These are phyloP conservation scores for Isatis lusitanica DNA, from an alignment of 441 rosid species.

Conservation along the genomic window DNA sequence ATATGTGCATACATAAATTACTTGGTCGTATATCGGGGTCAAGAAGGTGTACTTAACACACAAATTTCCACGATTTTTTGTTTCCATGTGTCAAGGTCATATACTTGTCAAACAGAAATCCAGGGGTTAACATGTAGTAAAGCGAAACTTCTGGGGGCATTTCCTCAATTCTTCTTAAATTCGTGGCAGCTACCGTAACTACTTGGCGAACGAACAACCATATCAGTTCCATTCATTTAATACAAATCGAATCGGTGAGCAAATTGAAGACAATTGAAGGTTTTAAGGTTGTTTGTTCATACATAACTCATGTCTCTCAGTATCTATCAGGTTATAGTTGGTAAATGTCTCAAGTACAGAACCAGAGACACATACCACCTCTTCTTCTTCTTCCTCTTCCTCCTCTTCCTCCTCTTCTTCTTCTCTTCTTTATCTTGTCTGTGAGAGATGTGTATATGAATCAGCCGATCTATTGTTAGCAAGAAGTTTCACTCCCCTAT, in stretches of 20 bases:
- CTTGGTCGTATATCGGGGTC: background rate
- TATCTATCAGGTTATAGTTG: constrained; percentile 14
- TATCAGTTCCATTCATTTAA: background rate
- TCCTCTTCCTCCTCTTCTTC: too few species aligned
- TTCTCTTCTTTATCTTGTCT: background rate
- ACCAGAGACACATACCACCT: constrained; percentile 4
- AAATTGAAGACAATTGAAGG: constrained; percentile 14
- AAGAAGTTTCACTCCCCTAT: constrained; percentile 13
- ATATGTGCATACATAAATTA: background rate
- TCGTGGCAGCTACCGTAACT: background rate
- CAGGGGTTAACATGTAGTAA: background rate
- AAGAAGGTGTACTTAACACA: background rate
- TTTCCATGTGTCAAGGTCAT: background rate
- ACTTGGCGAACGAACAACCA: background rate
- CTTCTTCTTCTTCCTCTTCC: background rate
- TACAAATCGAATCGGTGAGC: constrained; percentile 1
- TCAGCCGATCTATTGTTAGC: constrained; percentile 24
- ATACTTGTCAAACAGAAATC: background rate
- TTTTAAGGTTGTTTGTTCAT: constrained; percentile 21
- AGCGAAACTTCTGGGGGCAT: background rate
- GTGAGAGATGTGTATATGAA: constrained; percentile 16
- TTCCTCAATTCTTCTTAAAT: background rate
- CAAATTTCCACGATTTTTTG: background rate
- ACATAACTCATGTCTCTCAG: constrained; percentile 15
- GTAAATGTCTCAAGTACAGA: background rate